Percentiles rank a stretch among this genome's conserved stretches.
Evolutionary conservation across 768 basidiomycete genomes (phyloP).

Genomic region (Mycena amicta): DNA sequence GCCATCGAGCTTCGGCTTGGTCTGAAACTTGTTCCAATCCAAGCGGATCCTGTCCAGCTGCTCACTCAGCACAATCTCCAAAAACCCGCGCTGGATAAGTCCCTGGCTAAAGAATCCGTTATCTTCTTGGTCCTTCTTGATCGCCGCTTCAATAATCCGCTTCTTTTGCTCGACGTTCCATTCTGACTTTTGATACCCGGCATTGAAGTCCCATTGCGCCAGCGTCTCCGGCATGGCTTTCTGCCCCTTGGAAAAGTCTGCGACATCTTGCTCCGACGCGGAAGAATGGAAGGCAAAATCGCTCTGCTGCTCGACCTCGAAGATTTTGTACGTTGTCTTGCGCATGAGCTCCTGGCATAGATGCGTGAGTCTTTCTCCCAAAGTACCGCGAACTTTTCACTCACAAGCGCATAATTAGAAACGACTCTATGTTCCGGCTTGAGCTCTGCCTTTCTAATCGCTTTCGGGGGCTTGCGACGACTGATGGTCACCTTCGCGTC

Average conservation of each 20-base stretch:
- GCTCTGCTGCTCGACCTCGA: not conserved
- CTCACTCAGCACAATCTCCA: not conserved
- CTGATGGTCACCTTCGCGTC: not conserved
- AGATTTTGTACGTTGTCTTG: not conserved
- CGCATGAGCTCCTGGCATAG: not conserved
- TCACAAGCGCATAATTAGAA: not conserved
- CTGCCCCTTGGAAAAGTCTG: not conserved
- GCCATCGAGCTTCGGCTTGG: not conserved
- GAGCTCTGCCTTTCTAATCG: not conserved
- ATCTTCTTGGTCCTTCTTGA: not conserved
- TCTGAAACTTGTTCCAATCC: constrained; percentile 2
- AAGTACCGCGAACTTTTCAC: not conserved
- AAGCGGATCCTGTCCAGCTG: constrained; percentile 5
- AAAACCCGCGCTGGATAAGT: not conserved
- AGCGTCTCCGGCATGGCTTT: not conserved
- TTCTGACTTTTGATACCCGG: not conserved
- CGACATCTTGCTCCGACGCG: not conserved
- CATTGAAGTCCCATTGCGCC: constrained; percentile 2
- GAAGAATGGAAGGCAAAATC: not conserved
- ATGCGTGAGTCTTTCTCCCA: not conserved
- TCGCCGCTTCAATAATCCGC: not conserved
- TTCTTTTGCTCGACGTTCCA: not conserved
- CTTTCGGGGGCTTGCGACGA: not conserved
- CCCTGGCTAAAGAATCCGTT: not conserved
- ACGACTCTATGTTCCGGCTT: not conserved